A percentile compares a stretch with the other conserved stretches of the same genome.
Conservation (phyloP, 2,329 filamentous ascomycete species). For the Diaporthe ampelina region DNA sequence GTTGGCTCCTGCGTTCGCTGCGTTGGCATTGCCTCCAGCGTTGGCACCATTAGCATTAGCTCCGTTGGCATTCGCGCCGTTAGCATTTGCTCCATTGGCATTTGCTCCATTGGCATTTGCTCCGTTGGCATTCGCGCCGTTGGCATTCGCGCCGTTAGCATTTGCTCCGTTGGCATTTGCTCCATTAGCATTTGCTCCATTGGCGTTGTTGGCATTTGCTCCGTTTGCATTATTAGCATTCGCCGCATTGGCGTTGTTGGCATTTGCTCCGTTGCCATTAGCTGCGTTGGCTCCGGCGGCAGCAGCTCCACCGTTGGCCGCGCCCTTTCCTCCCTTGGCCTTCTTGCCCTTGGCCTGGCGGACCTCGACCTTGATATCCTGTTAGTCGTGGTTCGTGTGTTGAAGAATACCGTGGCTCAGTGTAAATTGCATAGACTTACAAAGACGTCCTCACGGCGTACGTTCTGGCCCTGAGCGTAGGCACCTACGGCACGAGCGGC, state of each 20-base stretch:
- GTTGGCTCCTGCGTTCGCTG: neutral
- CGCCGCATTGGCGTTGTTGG: too few species aligned
- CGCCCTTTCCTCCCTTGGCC: neutral
- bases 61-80: neutral
- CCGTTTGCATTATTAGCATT: too few species aligned
- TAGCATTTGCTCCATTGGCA: neutral
- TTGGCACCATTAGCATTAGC: too few species aligned
- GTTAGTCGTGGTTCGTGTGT: neutral
- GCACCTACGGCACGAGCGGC: constrained; percentile 2
- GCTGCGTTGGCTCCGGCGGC: constrained; percentile 14
- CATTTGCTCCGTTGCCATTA: neutral
- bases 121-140: too few species aligned
- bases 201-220: too few species aligned
- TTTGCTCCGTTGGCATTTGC: neutral
- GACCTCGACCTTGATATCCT: neutral
- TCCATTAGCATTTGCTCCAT: too few species aligned
- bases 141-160: neutral
- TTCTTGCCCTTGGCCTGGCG: constrained; percentile 23
- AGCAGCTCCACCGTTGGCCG: constrained; percentile 15
- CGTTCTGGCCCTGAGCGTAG: neutral
- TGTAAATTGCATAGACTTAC: neutral
- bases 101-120: too few species aligned
- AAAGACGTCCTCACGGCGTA: constrained; percentile 1
- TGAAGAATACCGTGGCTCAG: neutral
- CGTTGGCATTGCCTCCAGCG: neutral